phyloP scores from a whole-genome alignment of 495 filamentous ascomycete species.

The Penicillium arizonense region DNA sequence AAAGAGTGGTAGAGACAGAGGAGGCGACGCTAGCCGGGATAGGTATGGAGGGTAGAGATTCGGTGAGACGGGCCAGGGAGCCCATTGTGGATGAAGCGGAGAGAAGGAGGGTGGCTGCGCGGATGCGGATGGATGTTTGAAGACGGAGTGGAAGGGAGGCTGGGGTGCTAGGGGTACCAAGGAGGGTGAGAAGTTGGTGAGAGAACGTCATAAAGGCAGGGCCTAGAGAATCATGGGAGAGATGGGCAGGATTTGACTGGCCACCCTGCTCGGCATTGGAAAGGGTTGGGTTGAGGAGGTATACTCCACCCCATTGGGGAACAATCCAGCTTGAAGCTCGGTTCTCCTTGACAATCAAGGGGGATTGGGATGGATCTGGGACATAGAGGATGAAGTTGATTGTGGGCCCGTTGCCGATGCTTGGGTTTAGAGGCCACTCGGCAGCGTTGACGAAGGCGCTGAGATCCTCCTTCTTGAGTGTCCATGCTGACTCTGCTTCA shows the following conservation, averaged over 20 bases:
- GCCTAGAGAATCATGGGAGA: slow-evolving; percentile 62
- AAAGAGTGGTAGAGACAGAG: slow-evolving; percentile 76
- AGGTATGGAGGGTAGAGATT: slow-evolving; percentile 83
- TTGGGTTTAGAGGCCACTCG: slow-evolving; percentile 94
- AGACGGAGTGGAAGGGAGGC: slow-evolving; percentile 79
- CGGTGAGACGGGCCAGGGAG: slow-evolving; percentile 81
- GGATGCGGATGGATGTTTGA: slow-evolving; percentile 77
- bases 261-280: slow-evolving; percentile 17
- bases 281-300: slow-evolving; percentile 66
- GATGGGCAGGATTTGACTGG: slow-evolving; percentile 33
- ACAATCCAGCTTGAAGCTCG: slow-evolving; percentile 89
- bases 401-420: slow-evolving; percentile 88
- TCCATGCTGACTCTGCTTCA: slow-evolving; percentile 52
- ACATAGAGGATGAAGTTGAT: slow-evolving; percentile 95
- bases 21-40: slow-evolving; percentile 85
- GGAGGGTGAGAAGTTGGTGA: slow-evolving; percentile 83
- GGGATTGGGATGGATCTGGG: slow-evolving; percentile 56
- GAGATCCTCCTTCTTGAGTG: slow-evolving; percentile 81
- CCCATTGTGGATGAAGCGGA: slow-evolving; percentile 92
- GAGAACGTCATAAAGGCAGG: slow-evolving; percentile 87
- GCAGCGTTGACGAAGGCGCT: slow-evolving; percentile 95
- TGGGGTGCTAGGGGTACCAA: slow-evolving; percentile 80
- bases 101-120: slow-evolving; percentile 80
- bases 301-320: slow-evolving; percentile 95
- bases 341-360: slow-evolving; percentile 64